Evolutionary conservation across 2,329 filamentous ascomycete species (phyloP).

Genomic region (Penicillium sp.): DNA sequence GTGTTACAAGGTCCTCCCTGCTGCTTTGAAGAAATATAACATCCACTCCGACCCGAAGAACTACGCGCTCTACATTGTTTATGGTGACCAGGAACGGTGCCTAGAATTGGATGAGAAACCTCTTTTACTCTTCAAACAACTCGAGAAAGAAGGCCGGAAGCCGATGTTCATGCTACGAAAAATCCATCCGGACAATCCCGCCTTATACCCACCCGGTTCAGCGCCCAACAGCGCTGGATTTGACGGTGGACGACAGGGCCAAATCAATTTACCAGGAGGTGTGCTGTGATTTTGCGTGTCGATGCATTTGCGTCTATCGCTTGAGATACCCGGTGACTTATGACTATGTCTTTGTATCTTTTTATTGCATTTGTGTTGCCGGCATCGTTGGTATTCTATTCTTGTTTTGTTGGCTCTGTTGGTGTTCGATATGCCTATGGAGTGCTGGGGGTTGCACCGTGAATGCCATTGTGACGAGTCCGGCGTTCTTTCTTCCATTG

Average conservation of each 20-base stretch:
- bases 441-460: background rate
- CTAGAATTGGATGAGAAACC: slow-evolving; percentile 89
- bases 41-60: slow-evolving; percentile 97
- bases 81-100: slow-evolving; percentile 96
- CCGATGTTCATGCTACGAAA: slow-evolving; percentile 97
- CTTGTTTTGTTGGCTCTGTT: background rate
- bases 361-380: slow-evolving; percentile 7
- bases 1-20: slow-evolving; percentile 93
- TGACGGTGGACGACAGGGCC: slow-evolving; percentile 11
- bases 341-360: slow-evolving; percentile 2
- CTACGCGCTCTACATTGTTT: slow-evolving; percentile 96
- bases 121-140: slow-evolving; percentile 90
- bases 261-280: slow-evolving; percentile 16
- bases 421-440: background rate
- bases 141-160: slow-evolving; percentile 95
- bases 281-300: slow-evolving; percentile 8
- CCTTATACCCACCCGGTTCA: slow-evolving; percentile 19
- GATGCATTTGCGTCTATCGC: slow-evolving; percentile 13
- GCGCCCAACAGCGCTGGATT: slow-evolving; percentile 34
- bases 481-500: background rate
- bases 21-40: slow-evolving; percentile 94
- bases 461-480: background rate
- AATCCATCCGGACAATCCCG: slow-evolving; percentile 45
- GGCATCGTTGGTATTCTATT: background rate
- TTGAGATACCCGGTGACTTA: slow-evolving; percentile 22